Conservation (phyloP, 345 rosid genomes). For the Arabis alpina region DNA sequence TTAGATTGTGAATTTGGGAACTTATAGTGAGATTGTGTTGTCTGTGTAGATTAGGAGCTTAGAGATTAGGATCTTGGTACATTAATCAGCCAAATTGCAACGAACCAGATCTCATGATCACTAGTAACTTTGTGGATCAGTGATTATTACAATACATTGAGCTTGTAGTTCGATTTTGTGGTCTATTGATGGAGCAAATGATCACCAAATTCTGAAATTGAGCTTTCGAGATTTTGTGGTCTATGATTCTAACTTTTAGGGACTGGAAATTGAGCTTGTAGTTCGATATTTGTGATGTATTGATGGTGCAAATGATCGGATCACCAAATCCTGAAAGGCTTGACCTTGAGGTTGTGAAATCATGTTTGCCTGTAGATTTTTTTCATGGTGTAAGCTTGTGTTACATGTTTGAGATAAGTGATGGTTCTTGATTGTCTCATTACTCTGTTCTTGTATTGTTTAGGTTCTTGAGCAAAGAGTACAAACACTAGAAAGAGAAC, state of each 20-base stretch:
- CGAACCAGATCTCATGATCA: background rate
- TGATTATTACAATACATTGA: background rate
- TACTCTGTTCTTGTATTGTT: conserved; percentile 10
- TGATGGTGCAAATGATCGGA: too few relatives aligned
- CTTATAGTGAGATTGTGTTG: background rate
- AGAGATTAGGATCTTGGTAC: background rate
- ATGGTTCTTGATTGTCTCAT: background rate
- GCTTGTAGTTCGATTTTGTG: conserved; percentile 13
- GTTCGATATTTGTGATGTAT: too few relatives aligned
- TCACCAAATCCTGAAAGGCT: too few relatives aligned
- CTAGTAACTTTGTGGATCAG: background rate
- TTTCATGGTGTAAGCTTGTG: background rate
- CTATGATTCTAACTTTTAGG: too few relatives aligned
- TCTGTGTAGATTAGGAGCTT: conserved; percentile 10
- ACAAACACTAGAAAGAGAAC: conserved; percentile 90
- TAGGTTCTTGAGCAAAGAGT: conserved; percentile 97
- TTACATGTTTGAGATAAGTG: conserved; percentile 19
- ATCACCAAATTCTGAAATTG: conserved; percentile 26
- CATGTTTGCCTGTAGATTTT: too few relatives aligned
- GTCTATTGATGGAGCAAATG: conserved; percentile 4
- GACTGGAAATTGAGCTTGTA: too few relatives aligned
- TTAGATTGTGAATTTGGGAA: background rate
- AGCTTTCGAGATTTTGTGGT: background rate
- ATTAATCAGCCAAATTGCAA: conserved; percentile 5
- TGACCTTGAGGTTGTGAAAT: too few relatives aligned